Evolutionary conservation across 306 rosid genomes (phyloP).

Genomic region (Castanospermum australe): DNA sequence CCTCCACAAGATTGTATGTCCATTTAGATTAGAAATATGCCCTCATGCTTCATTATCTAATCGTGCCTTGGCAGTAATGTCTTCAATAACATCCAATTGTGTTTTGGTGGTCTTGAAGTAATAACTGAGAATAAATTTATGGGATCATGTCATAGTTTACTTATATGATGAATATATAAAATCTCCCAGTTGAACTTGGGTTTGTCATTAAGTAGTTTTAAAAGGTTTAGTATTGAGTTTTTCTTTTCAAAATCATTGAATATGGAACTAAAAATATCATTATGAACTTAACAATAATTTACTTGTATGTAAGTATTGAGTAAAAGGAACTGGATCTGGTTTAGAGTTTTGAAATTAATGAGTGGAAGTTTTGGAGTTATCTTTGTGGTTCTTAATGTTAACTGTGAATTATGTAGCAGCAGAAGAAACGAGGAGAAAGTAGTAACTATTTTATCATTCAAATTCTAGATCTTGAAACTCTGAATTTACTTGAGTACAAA

Average conservation of each 20-base stretch:
- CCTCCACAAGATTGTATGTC: slow-evolving; percentile 91
- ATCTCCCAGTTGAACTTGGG: background rate
- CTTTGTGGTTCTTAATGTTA: background rate
- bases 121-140: background rate
- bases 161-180: background rate
- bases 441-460: background rate
- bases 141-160: background rate
- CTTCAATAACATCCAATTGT: background rate
- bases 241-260: background rate
- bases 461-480: background rate
- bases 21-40: slow-evolving; percentile 22
- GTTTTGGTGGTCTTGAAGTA: background rate
- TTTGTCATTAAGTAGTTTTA: background rate
- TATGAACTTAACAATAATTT: background rate
- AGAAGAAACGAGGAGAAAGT: background rate
- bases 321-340: background rate
- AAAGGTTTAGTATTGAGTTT: background rate
- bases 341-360: background rate
- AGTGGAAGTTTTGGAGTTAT: background rate
- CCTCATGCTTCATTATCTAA: slow-evolving; percentile 6
- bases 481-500: background rate
- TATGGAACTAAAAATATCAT: background rate
- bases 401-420: background rate
- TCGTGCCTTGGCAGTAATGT: background rate
- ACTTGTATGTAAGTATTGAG: background rate